A percentile compares a stretch with the other conserved stretches of the same genome.
Evolutionary conservation across 192 early-diverging fungal genomes (phyloP).

Genomic region (Coemansia sp.): DNA sequence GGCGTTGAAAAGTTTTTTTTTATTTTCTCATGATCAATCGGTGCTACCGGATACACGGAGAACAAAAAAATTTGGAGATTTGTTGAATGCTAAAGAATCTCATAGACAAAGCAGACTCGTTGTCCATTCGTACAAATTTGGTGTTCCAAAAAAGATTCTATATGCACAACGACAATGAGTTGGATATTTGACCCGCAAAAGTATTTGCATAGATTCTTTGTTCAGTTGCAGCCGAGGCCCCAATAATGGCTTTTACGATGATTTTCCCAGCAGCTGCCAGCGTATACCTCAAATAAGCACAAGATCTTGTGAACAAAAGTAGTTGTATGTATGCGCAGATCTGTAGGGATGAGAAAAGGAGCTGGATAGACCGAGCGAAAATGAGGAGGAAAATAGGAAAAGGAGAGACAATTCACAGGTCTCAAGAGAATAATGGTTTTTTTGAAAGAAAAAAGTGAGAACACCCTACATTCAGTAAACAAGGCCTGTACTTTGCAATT

Average conservation of each 20-base stretch:
- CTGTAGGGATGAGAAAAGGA: not conserved
- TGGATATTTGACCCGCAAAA: not conserved
- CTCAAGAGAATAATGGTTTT: too few relatives aligned
- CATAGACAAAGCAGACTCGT: not conserved
- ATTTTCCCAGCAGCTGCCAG: not conserved
- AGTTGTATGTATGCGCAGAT: not conserved
- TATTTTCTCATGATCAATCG: too few relatives aligned
- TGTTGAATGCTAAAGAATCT: not conserved
- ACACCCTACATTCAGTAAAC: not conserved
- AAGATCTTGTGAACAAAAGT: not conserved
- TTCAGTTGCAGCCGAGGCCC: not conserved
- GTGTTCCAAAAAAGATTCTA: not conserved
- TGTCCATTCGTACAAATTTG: not conserved
- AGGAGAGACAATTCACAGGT: too few relatives aligned
- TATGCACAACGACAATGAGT: not conserved
- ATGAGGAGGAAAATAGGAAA: not conserved
- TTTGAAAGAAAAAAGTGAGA: not conserved
- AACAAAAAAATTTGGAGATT: not conserved
- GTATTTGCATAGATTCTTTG: not conserved
- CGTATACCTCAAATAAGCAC: not conserved
- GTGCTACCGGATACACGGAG: not conserved
- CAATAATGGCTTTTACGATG: not conserved
- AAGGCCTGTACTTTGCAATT: not conserved
- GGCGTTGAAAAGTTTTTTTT: too few relatives aligned
- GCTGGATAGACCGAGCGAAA: not conserved